Percentiles rank a stretch among this genome's conserved stretches.
Conservation (phyloP, 805 yeast species). For the Saccharomycopsis sp. region DNA sequence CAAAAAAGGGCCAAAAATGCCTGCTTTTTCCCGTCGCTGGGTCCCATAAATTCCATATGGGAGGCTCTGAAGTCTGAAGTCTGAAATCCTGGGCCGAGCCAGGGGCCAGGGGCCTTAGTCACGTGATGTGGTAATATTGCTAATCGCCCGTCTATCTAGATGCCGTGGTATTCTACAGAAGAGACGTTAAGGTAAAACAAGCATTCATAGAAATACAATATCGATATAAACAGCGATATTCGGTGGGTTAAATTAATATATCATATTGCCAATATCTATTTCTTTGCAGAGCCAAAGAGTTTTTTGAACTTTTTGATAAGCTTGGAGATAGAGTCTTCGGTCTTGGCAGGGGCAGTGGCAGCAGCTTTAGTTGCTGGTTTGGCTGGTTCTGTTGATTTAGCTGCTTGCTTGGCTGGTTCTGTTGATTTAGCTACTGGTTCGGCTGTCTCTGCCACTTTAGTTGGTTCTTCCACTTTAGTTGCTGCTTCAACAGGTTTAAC, state of each 20-base stretch:
- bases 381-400: constrained; percentile 1
- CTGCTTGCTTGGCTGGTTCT: not conserved
- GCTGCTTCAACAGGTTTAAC: not conserved
- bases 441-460: not conserved
- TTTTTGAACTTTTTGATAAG: not conserved
- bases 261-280: no score
- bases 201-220: no score
- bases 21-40: not conserved
- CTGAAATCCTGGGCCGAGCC: not conserved
- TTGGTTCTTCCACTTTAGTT: not conserved
- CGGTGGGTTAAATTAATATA: no score
- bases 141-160: no score
- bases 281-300: no score
- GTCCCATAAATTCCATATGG: not conserved
- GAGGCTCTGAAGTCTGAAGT: no score
- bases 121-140: no score
- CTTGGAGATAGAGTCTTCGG: not conserved
- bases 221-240: no score
- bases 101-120: not conserved
- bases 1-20: not conserved
- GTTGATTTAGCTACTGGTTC: not conserved
- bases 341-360: not conserved
- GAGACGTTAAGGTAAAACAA: no score
- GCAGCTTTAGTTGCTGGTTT: not conserved
- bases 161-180: not conserved